Percentiles rank a stretch among this genome's conserved stretches.
phyloP scores from a whole-genome alignment of 352 stramenopile genomes.

The Phytopythium chamaehyphon region DNA sequence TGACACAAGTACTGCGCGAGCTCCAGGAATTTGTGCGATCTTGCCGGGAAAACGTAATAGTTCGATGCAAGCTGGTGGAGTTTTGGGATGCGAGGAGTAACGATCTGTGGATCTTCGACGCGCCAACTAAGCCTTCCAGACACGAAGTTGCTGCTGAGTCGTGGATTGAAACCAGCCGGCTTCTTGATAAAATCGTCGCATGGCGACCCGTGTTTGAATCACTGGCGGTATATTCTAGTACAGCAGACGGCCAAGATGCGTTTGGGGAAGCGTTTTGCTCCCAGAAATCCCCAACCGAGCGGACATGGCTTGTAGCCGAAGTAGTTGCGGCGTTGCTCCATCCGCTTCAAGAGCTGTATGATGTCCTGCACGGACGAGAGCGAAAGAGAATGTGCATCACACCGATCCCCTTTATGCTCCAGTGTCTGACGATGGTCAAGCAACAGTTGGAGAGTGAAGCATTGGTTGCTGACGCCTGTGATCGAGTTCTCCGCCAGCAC shows the following conservation, averaged over 20 bases:
- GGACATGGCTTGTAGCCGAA: constrained; percentile 34
- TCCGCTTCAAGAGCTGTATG: constrained; percentile 36
- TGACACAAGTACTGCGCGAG: neutral
- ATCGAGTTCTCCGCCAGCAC: neutral
- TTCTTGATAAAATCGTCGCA: constrained; percentile 14
- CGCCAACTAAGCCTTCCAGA: neutral
- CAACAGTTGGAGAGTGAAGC: constrained; percentile 23
- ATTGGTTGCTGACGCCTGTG: constrained; percentile 20
- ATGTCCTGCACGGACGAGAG: constrained; percentile 30
- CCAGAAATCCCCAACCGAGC: constrained; percentile 3
- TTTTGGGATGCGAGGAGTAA: neutral
- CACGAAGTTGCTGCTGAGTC: constrained; percentile 8
- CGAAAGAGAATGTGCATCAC: constrained; percentile 5
- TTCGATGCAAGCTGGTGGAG: constrained; percentile 2
- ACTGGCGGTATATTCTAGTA: constrained; percentile 11
- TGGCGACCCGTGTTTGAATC: constrained; percentile 17
- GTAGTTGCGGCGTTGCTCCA: constrained; percentile 32
- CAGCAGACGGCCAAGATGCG: constrained; percentile 2
- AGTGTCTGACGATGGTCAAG: constrained; percentile 28
- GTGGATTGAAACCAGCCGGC: constrained; percentile 21
- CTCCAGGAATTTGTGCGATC: neutral
- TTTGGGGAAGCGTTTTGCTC: neutral
- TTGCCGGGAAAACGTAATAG: neutral
- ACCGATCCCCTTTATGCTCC: constrained; percentile 33
- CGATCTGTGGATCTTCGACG: constrained; percentile 2